phyloP scores from a whole-genome alignment of 139 green algal genomes.

The Limnomonas spitsbergensis region DNA sequence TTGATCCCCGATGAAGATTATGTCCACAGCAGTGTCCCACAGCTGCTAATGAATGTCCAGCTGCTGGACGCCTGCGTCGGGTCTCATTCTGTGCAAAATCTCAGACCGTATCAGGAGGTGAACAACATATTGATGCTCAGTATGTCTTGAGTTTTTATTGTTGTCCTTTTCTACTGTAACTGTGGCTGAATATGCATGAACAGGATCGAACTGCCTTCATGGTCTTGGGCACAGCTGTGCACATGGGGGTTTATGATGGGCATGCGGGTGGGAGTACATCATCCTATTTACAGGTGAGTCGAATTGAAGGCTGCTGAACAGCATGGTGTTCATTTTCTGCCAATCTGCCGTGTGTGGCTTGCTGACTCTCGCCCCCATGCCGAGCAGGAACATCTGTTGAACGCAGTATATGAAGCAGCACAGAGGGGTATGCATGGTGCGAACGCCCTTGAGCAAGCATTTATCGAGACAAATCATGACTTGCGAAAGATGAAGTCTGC shows the following conservation, averaged over 20 bases:
- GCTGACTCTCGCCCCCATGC: not conserved
- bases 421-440: not conserved
- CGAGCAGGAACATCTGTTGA: not conserved
- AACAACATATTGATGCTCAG: not conserved
- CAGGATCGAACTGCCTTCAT: constrained; percentile 8
- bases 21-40: too few relatives aligned
- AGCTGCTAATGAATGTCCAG: too few relatives aligned
- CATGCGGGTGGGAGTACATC: constrained; percentile 7
- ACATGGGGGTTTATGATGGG: constrained; percentile 9
- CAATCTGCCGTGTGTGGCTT: not conserved
- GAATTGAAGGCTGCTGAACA: not conserved
- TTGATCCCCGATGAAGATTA: too few relatives aligned
- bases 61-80: not conserved
- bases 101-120: constrained; percentile 10
- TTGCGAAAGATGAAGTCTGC: not conserved
- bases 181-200: not conserved
- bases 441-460: not conserved
- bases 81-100: not conserved
- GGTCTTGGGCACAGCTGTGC: not conserved
- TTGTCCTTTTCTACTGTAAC: too few relatives aligned
- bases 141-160: too few relatives aligned
- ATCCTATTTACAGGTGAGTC: constrained; percentile 8
- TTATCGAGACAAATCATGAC: not conserved
- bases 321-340: not conserved
- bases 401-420: not conserved